phyloP scores from a whole-genome alignment of 1,284 basidiomycete genomes.

The Cystobasidium pallidum region DNA sequence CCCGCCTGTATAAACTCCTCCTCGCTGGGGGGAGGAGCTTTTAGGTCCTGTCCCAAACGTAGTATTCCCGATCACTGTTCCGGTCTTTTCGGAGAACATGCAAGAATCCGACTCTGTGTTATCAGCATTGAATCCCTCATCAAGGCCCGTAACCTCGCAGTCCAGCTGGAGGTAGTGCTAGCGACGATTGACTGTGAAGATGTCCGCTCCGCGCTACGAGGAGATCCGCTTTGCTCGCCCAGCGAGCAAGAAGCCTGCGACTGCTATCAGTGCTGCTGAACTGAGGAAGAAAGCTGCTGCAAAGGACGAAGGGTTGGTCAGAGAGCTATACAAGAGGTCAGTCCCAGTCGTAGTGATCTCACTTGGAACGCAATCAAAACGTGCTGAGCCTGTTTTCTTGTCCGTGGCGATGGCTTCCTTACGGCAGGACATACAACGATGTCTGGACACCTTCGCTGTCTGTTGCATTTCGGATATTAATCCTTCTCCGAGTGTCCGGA shows the following conservation, averaged over 20 bases:
- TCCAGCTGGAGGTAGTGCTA: not conserved
- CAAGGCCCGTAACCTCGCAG: not conserved
- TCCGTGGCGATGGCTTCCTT: not conserved
- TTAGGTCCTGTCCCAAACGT: too few relatives aligned
- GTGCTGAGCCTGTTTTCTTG: not conserved
- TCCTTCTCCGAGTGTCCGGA: constrained; percentile 78
- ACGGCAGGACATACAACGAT: constrained; percentile 53
- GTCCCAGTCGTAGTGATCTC: not conserved
- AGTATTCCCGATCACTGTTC: not conserved
- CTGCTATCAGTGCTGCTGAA: constrained; percentile 5
- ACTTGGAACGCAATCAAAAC: not conserved
- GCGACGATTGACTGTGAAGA: not conserved
- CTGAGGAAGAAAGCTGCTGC: constrained; percentile 15
- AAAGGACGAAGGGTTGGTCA: constrained; percentile 36
- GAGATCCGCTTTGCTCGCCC: constrained; percentile 7
- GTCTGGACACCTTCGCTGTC: constrained; percentile 84
- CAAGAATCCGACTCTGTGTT: not conserved
- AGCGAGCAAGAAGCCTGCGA: not conserved
- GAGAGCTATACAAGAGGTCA: constrained; percentile 42
- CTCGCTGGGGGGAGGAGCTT: too few relatives aligned
- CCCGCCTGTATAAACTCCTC: too few relatives aligned
- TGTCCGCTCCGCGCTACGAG: constrained; percentile 10
- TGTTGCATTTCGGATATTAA: constrained; percentile 76
- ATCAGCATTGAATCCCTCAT: not conserved
- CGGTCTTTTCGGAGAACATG: constrained; percentile 1